Evolutionary conservation across 2,329 filamentous ascomycete genomes (phyloP), one percentile per base, ranked within the genome.

Genomic region (Penicillium sp.): DNA sequence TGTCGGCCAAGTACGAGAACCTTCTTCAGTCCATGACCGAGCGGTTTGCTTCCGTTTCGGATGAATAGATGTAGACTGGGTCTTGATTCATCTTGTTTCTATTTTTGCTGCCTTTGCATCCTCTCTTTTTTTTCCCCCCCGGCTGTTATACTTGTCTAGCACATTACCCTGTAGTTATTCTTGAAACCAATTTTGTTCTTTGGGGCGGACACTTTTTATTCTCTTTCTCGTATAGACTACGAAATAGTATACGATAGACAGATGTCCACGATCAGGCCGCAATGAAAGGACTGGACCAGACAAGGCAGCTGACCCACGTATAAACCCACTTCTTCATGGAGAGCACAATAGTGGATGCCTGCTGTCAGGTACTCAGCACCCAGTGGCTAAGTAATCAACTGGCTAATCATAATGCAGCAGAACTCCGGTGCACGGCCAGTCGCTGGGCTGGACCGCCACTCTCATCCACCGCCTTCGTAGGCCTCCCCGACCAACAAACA

Each of bases 31-130:
- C 88, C 72, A 94, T 99, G 93, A 89, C 91, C 71, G 95, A 99
- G 83, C 97, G 97, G 83, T 99, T 99, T 82, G 95, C 95, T 54
- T 89, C 93, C 42, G 94, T 99, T 63, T 88, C 92, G 77, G 95
- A 99, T 80, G 94, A 98, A 86, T 99, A 93, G 75, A 69, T 58
- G 51, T 54, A 54, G 51, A 54, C 42, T 30, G 62, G 37, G 51
- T 33, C 40, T 33, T 54, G 19, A 47, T 33, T 38, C 45, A 53
- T 47, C 28, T 59, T 28, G n/a, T 35, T 60, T 47, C 37, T 22
- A 24, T 38, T 28, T 40, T 30, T 28, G 15, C 26, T 58, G 60
- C 59, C 44, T 64, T 61, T 58, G 63, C 63, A 64, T 65, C 56
- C 66, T 64, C 55, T 67, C 60, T 65, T 35, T 45, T 15, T 33